Evolutionary conservation across 768 basidiomycete genomes (phyloP), one percentile per base, ranked within the genome.

Genomic region (Pulveroboletus sp.): DNA sequence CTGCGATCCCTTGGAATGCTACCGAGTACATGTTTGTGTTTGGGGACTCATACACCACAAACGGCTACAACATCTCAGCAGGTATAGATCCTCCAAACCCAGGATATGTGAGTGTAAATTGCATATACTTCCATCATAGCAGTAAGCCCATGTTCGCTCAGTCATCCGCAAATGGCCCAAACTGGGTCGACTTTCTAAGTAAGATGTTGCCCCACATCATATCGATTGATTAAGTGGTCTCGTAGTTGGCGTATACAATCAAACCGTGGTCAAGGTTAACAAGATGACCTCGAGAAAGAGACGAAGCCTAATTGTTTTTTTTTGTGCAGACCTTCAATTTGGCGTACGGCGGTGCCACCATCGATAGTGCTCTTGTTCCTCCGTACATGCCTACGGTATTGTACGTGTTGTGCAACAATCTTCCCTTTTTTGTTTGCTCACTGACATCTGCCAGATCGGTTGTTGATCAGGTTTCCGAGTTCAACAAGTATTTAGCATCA

Each of bases 331-430:
- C 80, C 0, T 86, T 82, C 64, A 80, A 86, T 67, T 80, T 79
- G 52, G 85, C 85, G 0, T 81, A 77, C 47, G 80, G 83, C 21
- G 85, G 80, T 27, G 85, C 82, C 21, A 84, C 82, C 27, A 84
- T 85, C 52, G 75, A 85, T 56, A 69, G 76, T 6, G 72, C 57
- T 28, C 73, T 86, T 31, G 83, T 86, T 32, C 54, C 71, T 4
- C 81, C 82, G 5, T 81, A 74, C 56, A 51, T 58, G 33, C 71
- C 80, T 0, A 76, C 73, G 1, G 79, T 83, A 12, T 64, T 79
- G 41, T 80, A 75, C 9, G 62, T 83, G 75, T 24, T n/a, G 43
- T 46, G 6, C n/a, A 27, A 32, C 1, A 5, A 2, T n/a, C 8
- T 40, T 38, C 12, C 8, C 10, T 10, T n/a, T 10, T 39, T 12